Conservation (phyloP, 2,329 filamentous ascomycete genomes). For the Xylaria sp. region DNA sequence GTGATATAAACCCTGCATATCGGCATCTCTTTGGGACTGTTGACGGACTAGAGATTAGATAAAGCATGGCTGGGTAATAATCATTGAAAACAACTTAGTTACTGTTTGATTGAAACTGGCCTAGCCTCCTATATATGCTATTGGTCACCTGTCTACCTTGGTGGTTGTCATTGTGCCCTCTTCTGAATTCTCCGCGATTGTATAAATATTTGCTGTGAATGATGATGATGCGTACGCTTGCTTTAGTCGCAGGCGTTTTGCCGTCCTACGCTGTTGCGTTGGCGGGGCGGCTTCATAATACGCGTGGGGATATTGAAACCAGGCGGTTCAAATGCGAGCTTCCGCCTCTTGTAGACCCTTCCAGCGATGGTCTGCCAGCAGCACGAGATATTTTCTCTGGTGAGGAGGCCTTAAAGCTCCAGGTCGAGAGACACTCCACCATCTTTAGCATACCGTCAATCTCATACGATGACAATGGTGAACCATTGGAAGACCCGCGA, state of each 20-base stretch:
- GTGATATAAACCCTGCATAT: conserved; percentile 43
- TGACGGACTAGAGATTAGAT: not conserved
- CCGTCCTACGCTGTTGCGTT: conserved; percentile 36
- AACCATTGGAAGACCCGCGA: conserved; percentile 63
- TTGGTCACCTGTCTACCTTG: not conserved
- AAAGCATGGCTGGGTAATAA: not conserved
- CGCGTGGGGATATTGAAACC: not conserved
- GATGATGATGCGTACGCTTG: conserved; percentile 37
- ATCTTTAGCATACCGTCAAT: conserved; percentile 67
- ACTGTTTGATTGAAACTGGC: not conserved
- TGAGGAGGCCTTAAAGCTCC: conserved; percentile 48
- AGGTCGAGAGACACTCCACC: conserved; percentile 52
- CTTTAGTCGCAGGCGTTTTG: conserved; percentile 40
- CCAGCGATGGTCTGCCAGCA: conserved; percentile 48
- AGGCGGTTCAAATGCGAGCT: conserved; percentile 48
- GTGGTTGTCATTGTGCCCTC: not conserved
- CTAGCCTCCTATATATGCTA: not conserved
- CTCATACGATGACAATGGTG: conserved; percentile 67
- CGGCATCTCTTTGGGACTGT: conserved; percentile 8
- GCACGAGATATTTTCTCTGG: conserved; percentile 47
- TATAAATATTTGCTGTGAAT: conserved; percentile 22
- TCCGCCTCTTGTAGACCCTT: conserved; percentile 45
- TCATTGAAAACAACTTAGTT: not conserved
- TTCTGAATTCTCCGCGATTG: not conserved
- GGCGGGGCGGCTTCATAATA: conserved; percentile 29